These are phyloP conservation scores for Elaeis oleifera DNA, from an alignment of 202 grass and related monocot genomes.

Conservation along the genomic window DNA sequence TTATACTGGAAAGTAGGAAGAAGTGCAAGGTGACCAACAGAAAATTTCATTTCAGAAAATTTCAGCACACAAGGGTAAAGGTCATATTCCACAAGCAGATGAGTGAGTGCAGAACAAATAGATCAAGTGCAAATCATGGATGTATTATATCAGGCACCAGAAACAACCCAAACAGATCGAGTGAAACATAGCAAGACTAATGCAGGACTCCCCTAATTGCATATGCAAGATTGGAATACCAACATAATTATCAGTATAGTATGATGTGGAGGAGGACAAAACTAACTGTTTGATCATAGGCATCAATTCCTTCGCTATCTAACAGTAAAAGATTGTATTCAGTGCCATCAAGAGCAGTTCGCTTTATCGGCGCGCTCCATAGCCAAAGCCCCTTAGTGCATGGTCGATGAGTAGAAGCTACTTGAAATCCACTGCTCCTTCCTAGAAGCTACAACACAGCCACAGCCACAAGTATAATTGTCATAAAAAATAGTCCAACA, in stretches of 20 bases:
- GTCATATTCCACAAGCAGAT: no score
- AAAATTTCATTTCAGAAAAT: no score
- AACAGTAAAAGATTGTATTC: conserved; percentile 70
- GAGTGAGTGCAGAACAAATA: no score
- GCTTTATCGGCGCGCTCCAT: conserved; percentile 69
- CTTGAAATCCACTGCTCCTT: conserved; percentile 73
- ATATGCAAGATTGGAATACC: background rate
- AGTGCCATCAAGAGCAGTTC: conserved; percentile 67
- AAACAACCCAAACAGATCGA: no score
- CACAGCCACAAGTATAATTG: background rate
- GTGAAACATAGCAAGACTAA: no score
- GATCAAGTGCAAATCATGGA: no score
- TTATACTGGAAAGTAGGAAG: no score
- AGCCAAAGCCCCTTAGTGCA: conserved; percentile 91
- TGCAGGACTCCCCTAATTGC: no score
- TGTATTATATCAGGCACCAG: no score
- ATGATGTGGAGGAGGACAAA: no score
- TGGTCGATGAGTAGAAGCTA: conserved; percentile 67
- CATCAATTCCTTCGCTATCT: conserved; percentile 85
- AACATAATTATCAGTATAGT: background rate
- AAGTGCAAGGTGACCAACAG: no score
- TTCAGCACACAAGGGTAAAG: no score
- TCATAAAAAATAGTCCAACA: background rate
- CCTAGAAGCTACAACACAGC: conserved; percentile 49
- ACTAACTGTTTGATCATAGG: conserved; percentile 62